Evolutionary conservation across 2,329 filamentous ascomycete genomes (phyloP), one percentile per base, ranked within the genome.

Genomic region (Fusarium keratoplasticum): DNA sequence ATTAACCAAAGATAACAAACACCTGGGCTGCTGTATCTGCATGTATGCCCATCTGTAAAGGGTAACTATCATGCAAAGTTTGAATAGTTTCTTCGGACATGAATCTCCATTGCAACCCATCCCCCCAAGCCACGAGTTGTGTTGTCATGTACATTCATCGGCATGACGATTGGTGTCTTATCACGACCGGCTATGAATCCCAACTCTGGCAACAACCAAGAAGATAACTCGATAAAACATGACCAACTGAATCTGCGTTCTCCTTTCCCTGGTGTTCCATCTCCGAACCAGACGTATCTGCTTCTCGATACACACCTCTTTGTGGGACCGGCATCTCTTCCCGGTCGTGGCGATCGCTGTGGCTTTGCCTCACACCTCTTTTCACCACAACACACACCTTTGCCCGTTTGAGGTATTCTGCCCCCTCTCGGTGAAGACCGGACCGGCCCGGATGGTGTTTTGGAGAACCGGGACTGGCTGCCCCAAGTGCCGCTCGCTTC

Each of bases 251-350:
- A 35, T 33, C 38, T 22, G 14, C 35, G 25, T 31, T 20, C 22
- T 22, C 20, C 14, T 44, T 44, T 47, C 20, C 40, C 38, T 38
- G 69, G 69, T 61, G 54, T 66, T 69, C 66, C 62, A 71, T 64
- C 44, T 71, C 69, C 69, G 66, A 66, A 20, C 42, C 9, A 29
- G 16, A 16, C 6, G 13, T 33, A 36, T 25, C 20, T 55, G 13
- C 14, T n/a, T 14, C 27, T 55, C 38, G 36, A 54, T 52, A 59
- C 13, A 14, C 47, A 54, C 40, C 62, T 36, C 29, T 52, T 8
- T 60, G 69, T 58, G 76, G 76, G 75, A 58, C 76, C 76, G 76
- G 76, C 67, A 73, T 67, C 64, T 29, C n/a, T 64, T 77, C 71
- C 76, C 76, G 76, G 76, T 76, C 73, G 62, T 70, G 70, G 70